phyloP scores from a whole-genome alignment of 202 grass and related monocot genomes.

The Setaria viridis region DNA sequence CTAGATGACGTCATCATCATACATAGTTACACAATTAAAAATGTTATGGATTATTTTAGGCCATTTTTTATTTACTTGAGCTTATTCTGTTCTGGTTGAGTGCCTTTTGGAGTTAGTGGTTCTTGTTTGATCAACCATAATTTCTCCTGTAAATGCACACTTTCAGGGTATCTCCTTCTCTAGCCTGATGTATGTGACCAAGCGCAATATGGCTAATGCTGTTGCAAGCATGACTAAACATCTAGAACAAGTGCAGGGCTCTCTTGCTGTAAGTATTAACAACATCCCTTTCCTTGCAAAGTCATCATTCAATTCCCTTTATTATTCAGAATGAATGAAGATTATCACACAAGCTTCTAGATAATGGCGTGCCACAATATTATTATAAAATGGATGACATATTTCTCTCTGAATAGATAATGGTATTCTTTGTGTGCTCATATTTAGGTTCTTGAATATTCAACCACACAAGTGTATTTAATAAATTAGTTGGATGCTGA shows the following conservation, averaged over 20 bases:
- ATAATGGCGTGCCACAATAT: background rate
- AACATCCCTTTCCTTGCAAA: background rate
- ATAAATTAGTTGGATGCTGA: background rate
- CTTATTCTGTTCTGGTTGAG: background rate
- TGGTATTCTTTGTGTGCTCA: background rate
- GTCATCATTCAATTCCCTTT: constrained; percentile 17
- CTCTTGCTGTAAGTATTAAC: constrained; percentile 76
- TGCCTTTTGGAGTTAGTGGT: background rate
- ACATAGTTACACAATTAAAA: background rate
- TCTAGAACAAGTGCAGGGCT: constrained; percentile 73
- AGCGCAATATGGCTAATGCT: constrained; percentile 77
- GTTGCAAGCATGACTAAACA: constrained; percentile 85
- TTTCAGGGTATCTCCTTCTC: constrained; percentile 76
- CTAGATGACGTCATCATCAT: background rate
- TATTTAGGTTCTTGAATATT: background rate
- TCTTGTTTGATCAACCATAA: constrained; percentile 22
- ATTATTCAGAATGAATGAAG: constrained; percentile 24
- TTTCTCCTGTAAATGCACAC: background rate
- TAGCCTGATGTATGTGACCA: constrained; percentile 90
- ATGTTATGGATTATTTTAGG: background rate
- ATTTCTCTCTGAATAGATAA: background rate
- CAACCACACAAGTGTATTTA: background rate
- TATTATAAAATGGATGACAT: background rate
- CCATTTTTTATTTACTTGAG: background rate
- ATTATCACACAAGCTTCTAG: constrained; percentile 9